Evolutionary conservation across 805 yeast genomes (phyloP), one percentile per base, ranked within the genome.

Genomic region (Tetrapisispora nanseiensis): DNA sequence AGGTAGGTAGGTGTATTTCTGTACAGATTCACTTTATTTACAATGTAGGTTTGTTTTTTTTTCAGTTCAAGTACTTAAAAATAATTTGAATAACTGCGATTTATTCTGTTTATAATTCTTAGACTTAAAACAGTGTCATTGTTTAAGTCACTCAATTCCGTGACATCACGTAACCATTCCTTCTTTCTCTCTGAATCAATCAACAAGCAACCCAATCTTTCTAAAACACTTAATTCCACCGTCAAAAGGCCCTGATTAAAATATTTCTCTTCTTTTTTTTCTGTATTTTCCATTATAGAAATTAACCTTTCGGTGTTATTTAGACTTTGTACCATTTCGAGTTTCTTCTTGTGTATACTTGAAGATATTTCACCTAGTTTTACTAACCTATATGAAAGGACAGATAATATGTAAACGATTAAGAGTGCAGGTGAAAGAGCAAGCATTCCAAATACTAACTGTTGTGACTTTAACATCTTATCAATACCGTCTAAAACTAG

Each of bases 401-500:
- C 57, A 43, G 54, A 58, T 4, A 68, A 39, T 47, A 74, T 72
- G 61, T 79, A 73, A 1, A 80, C 47, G 13, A 81, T 74, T 42
- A 86, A 50, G 19, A 77, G 51, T 40, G 90, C 74, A 0, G 98
- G 98, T 16, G 89, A 75, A 3, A 92, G 80, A 1, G 97, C 95
- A 21, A 92, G 83, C 19, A 86, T 67, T 1, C 95, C 96, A 66
- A 90, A 86, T n/a, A 92, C 92, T 42, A 90, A 72, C 59, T 92
- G 95, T 65, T 90, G 98, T 39, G 92, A 81, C 60, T 86, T 82
- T 35, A 92, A 71, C 50, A 90, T 67, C 57, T 84, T 81, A 62
- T 92, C 97, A 47, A 92, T 89, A 8, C 97, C 97, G 51, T 74
- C 76, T 46, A 90, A 74, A 0, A 96, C 97, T 5, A 87, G 67